phyloP scores from a whole-genome alignment of 2,329 filamentous ascomycete genomes.

The Penicillium sp. region DNA sequence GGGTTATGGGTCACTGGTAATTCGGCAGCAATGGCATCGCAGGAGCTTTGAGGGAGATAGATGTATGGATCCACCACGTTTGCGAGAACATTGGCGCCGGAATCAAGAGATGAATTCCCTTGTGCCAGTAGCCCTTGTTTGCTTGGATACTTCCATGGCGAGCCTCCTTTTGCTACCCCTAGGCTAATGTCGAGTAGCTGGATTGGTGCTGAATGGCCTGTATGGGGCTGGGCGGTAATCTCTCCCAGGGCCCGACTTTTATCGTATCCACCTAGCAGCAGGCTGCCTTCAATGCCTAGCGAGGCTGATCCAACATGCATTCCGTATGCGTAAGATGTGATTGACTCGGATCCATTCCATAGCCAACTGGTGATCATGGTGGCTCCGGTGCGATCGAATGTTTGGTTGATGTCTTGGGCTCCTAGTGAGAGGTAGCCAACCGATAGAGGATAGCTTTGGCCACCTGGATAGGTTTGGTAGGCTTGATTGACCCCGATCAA shows the following conservation, averaged over 20 bases:
- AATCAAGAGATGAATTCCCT: conserved; percentile 27
- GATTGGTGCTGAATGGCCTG: conserved; percentile 9
- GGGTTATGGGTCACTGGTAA: conserved; percentile 34
- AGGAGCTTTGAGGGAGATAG: conserved; percentile 41
- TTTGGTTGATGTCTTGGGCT: conserved; percentile 9
- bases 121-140: conserved; percentile 29
- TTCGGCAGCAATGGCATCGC: conserved; percentile 38
- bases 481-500: conserved; percentile 1
- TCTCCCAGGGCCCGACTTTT: conserved; percentile 29
- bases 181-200: conserved; percentile 43
- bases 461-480: conserved; percentile 11
- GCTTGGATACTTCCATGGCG: conserved; percentile 37
- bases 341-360: conserved; percentile 12
- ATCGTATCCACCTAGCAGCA: conserved; percentile 45
- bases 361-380: conserved; percentile 13
- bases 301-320: conserved; percentile 44
- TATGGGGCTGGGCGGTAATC: conserved; percentile 13
- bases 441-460: conserved; percentile 9
- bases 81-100: conserved; percentile 30
- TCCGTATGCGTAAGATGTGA: conserved; percentile 42
- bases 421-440: conserved; percentile 16
- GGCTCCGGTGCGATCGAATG: conserved; percentile 1
- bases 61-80: conserved; percentile 38
- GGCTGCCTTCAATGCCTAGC: conserved; percentile 35
- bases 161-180: conserved; percentile 41